A percentile compares a stretch with the other conserved stretches of the same genome.
Conservation (phyloP, 2,329 filamentous ascomycete species). For the Penicillium freii region DNA sequence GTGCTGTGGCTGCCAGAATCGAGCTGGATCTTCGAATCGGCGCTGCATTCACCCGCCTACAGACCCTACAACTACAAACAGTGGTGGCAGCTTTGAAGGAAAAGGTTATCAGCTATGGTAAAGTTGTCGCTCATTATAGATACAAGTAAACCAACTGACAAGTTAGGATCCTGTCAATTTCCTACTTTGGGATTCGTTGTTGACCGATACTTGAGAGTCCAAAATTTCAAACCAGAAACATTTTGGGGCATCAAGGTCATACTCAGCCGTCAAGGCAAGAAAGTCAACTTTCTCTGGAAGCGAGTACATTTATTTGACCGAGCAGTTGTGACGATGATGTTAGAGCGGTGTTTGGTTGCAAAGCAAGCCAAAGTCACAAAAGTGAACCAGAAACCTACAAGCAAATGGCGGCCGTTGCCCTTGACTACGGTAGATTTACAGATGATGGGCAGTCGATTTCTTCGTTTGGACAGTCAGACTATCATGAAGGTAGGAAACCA, state of each 20-base stretch:
- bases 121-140: conserved; percentile 19
- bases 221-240: conserved; percentile 85
- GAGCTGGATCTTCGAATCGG: conserved; percentile 92
- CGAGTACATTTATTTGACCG: conserved; percentile 84
- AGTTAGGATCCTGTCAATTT: conserved; percentile 83
- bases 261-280: conserved; percentile 72
- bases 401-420: conserved; percentile 89
- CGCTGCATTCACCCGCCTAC: conserved; percentile 84
- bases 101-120: conserved; percentile 77
- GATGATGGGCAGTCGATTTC: conserved; percentile 85
- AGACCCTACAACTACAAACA: conserved; percentile 73
- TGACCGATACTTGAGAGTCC: conserved; percentile 88
- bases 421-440: conserved; percentile 95
- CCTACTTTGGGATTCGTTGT: conserved; percentile 96
- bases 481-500: conserved; percentile 67
- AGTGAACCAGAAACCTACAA: conserved; percentile 85
- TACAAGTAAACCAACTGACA: background rate
- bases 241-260: conserved; percentile 92
- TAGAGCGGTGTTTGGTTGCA: conserved; percentile 77
- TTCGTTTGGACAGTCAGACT: conserved; percentile 85
- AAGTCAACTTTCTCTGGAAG: conserved; percentile 81
- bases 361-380: conserved; percentile 77
- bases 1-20: conserved; percentile 83
- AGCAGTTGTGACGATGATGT: conserved; percentile 73
- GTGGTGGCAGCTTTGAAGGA: conserved; percentile 67